Evolutionary conservation across 331 rosid genomes (phyloP).

Genomic region (Dryas integrifolia): DNA sequence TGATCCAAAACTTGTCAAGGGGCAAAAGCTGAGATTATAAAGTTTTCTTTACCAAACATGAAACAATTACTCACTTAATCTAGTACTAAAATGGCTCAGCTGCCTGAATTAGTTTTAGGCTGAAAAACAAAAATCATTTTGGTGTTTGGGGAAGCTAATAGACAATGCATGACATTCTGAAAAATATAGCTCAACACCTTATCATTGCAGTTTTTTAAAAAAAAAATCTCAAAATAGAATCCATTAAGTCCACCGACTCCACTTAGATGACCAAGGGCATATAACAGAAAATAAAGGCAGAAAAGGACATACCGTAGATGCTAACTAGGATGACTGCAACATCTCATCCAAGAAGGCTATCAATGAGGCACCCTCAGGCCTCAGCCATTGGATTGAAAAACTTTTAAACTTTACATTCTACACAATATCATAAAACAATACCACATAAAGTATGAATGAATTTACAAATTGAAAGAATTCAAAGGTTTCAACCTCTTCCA

Average conservation of each 20-base stretch:
- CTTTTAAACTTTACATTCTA: neutral
- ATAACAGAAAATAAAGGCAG: slow-evolving; percentile 6
- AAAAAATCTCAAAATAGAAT: neutral
- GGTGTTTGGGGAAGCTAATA: neutral
- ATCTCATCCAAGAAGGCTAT: neutral
- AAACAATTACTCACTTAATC: neutral
- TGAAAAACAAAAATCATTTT: neutral
- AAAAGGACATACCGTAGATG: neutral
- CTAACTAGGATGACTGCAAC: neutral
- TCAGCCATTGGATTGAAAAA: neutral
- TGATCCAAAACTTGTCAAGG: neutral
- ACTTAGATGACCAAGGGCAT: neutral
- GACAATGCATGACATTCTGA: neutral
- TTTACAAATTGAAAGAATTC: slow-evolving; percentile 5
- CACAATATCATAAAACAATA: neutral
- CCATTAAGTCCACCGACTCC: neutral
- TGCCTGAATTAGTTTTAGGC: neutral
- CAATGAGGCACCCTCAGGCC: neutral
- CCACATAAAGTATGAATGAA: neutral
- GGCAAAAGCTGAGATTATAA: neutral
- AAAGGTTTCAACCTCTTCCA: slow-evolving; percentile 2
- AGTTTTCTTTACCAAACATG: neutral
- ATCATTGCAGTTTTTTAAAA: neutral
- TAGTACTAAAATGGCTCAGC: neutral
- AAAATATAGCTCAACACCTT: neutral